Percentiles rank a stretch among this genome's conserved stretches.
These are phyloP conservation scores for Tricholoma furcatifolium DNA, from an alignment of 768 basidiomycete species.

Conservation along the genomic window DNA sequence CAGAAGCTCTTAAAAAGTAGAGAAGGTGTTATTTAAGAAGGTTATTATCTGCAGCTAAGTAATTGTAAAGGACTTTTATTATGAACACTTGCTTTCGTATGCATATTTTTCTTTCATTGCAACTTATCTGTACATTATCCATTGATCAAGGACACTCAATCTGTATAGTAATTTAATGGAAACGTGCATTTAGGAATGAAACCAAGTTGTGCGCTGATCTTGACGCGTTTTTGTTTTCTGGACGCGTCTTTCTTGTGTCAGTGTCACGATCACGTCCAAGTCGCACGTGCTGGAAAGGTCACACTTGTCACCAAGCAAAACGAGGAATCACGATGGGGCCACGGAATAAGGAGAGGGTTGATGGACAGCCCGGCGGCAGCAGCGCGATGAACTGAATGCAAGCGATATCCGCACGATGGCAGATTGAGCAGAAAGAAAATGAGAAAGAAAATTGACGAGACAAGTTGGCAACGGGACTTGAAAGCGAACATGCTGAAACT, in stretches of 20 bases:
- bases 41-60: too few species aligned
- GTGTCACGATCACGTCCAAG: constrained; percentile 26
- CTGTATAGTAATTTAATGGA: too few species aligned
- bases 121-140: too few species aligned
- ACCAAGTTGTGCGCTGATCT: neutral
- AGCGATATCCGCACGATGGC: neutral
- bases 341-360: constrained; percentile 14
- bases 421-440: neutral
- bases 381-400: neutral
- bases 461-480: constrained; percentile 6
- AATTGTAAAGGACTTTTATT: too few species aligned
- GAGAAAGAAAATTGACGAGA: constrained; percentile 3
- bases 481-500: constrained; percentile 12
- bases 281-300: constrained; percentile 21
- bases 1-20: too few species aligned
- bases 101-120: too few species aligned
- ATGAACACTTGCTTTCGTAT: too few species aligned
- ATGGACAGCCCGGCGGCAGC: constrained; percentile 9
- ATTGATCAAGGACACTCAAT: too few species aligned
- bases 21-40: too few species aligned
- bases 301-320: constrained; percentile 8
- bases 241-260: neutral
- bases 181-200: too few species aligned
- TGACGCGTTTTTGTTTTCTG: neutral
- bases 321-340: constrained; percentile 14